Evolutionary conservation across 164 flowering plant genomes (phyloP).

Genomic region (Magnolia changhungtana): DNA sequence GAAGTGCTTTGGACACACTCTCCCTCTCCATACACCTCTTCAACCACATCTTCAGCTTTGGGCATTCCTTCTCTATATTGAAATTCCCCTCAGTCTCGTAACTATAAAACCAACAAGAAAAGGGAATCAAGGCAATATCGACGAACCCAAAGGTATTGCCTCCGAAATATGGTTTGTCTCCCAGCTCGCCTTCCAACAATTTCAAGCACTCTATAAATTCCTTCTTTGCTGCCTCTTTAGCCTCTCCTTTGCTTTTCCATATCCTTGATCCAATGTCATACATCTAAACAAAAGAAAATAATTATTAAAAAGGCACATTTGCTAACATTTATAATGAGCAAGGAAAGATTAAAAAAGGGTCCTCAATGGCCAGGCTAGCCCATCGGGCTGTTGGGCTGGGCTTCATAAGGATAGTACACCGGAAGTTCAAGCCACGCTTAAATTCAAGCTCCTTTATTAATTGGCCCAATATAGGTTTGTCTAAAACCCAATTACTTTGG

Average conservation of each 20-base stretch:
- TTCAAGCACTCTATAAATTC: constrained; percentile 13
- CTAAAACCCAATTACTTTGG: too few relatives aligned
- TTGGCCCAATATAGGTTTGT: too few relatives aligned
- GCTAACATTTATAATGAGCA: background rate
- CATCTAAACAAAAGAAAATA: background rate
- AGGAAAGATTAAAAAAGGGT: too few relatives aligned
- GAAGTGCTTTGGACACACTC: constrained; percentile 16
- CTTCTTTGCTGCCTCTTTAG: constrained; percentile 6
- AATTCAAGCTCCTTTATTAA: too few relatives aligned
- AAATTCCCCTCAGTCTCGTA: constrained; percentile 15
- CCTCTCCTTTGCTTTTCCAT: constrained; percentile 15
- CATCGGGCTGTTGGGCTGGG: too few relatives aligned
- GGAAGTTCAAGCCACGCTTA: too few relatives aligned
- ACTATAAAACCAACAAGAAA: constrained; percentile 8
- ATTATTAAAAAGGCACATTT: background rate
- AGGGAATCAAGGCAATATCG: constrained; percentile 11
- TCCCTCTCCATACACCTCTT: constrained; percentile 20
- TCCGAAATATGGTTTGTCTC: constrained; percentile 18
- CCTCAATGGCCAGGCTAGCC: too few relatives aligned
- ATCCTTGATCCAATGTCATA: constrained; percentile 1
- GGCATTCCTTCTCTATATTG: constrained; percentile 17
- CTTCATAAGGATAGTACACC: too few relatives aligned
- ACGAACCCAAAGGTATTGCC: constrained; percentile 15
- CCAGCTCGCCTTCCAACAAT: constrained; percentile 19
- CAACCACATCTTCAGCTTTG: constrained; percentile 12